Evolutionary conservation across 306 rosid species (phyloP).

Genomic region (Pterocarpus santalinus): DNA sequence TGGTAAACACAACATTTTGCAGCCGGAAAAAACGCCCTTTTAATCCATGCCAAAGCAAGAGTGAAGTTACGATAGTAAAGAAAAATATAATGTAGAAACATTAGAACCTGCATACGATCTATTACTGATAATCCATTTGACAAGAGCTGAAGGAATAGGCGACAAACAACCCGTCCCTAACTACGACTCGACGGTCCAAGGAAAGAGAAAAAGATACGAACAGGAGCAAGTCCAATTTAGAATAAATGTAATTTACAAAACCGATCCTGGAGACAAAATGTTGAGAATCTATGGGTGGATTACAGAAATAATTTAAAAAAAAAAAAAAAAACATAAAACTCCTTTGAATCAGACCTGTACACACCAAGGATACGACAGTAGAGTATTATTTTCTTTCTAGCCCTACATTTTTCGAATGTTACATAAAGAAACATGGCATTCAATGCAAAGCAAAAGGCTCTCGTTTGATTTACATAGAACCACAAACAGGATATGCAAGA

Average conservation of each 20-base stretch:
- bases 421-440: slow-evolving; percentile 56
- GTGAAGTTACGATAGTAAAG: too few relatives aligned
- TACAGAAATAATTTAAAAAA: slow-evolving; percentile 17
- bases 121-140: too few relatives aligned
- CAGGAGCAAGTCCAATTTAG: slow-evolving; percentile 13
- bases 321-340: slow-evolving; percentile 24
- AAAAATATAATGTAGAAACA: too few relatives aligned
- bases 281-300: slow-evolving; percentile 18
- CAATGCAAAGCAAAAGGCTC: slow-evolving; percentile 55
- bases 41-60: too few relatives aligned
- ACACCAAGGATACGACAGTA: slow-evolving; percentile 19
- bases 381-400: slow-evolving; percentile 42
- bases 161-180: too few relatives aligned
- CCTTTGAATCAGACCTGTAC: slow-evolving; percentile 48
- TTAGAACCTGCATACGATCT: too few relatives aligned
- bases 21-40: too few relatives aligned
- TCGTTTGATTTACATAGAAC: slow-evolving; percentile 65
- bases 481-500: slow-evolving; percentile 72
- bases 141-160: too few relatives aligned
- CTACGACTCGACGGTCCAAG: neutral
- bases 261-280: slow-evolving; percentile 15
- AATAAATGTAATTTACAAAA: slow-evolving; percentile 44
- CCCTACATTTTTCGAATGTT: slow-evolving; percentile 43
- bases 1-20: too few relatives aligned
- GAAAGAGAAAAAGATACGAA: slow-evolving; percentile 14